phyloP scores from a whole-genome alignment of 78 protist genomes.

The Dictyostelium purpureum region DNA sequence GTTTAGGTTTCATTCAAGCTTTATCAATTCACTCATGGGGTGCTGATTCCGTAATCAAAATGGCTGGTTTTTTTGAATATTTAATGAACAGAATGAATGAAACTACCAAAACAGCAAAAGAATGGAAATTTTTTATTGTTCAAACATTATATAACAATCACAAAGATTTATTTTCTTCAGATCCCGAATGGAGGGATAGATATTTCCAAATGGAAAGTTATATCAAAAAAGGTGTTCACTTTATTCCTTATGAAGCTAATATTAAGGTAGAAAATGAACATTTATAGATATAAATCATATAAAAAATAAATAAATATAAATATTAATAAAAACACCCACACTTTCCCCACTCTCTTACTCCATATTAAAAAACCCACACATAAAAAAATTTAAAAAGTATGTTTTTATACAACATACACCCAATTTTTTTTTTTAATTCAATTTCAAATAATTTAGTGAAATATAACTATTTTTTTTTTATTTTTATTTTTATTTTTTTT shows the following conservation, averaged over 20 bases:
- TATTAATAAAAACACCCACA: too few relatives aligned
- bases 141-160: constrained; percentile 35
- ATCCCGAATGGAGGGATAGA: constrained; percentile 9
- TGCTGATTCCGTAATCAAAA: background rate
- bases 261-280: constrained; percentile 31
- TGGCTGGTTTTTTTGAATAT: constrained; percentile 58
- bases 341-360: too few relatives aligned
- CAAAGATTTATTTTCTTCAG: background rate
- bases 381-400: too few relatives aligned
- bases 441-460: too few relatives aligned
- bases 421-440: too few relatives aligned
- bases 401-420: too few relatives aligned
- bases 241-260: constrained; percentile 18
- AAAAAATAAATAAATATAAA: background rate
- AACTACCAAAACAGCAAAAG: constrained; percentile 8
- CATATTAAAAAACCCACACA: too few relatives aligned
- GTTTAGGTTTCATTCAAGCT: background rate
- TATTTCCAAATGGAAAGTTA: constrained; percentile 27
- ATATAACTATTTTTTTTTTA: too few relatives aligned
- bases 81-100: constrained; percentile 3
- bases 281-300: too few relatives aligned
- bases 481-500: too few relatives aligned
- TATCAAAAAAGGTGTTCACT: constrained; percentile 13
- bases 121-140: constrained; percentile 60
- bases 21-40: constrained; percentile 63